Evolutionary conservation across 176 grass and related monocot genomes (phyloP).

Genomic region (Alopecurus myosuroides): DNA sequence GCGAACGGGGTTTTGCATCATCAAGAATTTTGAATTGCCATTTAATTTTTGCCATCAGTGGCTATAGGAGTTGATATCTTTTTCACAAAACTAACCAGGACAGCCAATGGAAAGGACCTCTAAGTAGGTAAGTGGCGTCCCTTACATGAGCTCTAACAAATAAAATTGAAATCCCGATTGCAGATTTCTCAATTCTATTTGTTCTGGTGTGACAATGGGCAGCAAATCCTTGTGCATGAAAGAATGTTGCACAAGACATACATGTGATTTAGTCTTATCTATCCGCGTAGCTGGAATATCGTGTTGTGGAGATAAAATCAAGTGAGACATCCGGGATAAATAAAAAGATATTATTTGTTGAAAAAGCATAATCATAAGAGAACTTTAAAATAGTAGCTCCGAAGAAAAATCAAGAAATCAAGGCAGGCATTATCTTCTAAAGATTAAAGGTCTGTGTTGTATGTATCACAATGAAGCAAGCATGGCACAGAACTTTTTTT

Average conservation of each 20-base stretch:
- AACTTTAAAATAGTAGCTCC: background rate
- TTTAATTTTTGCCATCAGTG: background rate
- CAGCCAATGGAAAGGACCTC: background rate
- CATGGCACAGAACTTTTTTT: background rate
- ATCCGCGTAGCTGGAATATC: background rate
- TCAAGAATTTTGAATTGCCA: background rate
- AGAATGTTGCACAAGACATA: background rate
- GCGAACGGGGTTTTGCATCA: background rate
- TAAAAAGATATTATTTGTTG: background rate
- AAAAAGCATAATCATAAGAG: background rate
- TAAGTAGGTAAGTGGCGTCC: background rate
- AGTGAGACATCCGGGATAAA: background rate
- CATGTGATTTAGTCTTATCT: background rate
- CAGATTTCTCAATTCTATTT: background rate
- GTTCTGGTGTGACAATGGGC: background rate
- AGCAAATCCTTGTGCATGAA: background rate
- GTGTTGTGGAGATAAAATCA: background rate
- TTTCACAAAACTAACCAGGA: background rate
- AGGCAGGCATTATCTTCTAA: background rate
- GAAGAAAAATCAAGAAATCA: background rate
- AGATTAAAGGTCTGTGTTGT: background rate
- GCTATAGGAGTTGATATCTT: background rate
- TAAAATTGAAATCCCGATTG: background rate
- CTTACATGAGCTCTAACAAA: background rate
- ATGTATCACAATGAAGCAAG: background rate